Evolutionary conservation across 2,329 filamentous ascomycete species (phyloP), one percentile per base, ranked within the genome.

Genomic region (Diplodia sapinea): DNA sequence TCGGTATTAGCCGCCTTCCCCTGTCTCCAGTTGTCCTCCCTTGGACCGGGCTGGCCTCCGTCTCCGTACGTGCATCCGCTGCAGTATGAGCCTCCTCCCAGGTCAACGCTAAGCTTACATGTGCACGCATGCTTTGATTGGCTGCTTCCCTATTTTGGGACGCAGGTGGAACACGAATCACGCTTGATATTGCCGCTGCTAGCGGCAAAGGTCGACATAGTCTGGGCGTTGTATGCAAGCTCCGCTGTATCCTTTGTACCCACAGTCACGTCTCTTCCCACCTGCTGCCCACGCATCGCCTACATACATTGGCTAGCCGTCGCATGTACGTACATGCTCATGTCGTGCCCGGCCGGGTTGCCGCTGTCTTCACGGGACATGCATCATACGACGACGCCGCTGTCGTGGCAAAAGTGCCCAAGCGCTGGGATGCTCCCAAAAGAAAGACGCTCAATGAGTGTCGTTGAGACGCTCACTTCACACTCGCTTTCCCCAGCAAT

Each of bases 261-360:
- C 33, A 23, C 26, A 40, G n/a, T 11, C 15, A 17, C 40, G 8
- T 49, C 26, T 26, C 26, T 26, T 26, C 26, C 26, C 26, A 26
- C 26, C 26, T 26, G 17, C 20, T 23, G 17, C 43, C 43, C 43
- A 47, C 43, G 17, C 17, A 47, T 20, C 47, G 17, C 9, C 31
- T 17, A 9, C 61, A 40, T 23, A 9, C 9, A n/a, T 12, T 50
- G 23, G 31, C 29, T 20, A 47, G 7, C 12, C 11, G 2, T 31
- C 23, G 13, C 8, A 49, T 38, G 59, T 50, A 51, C 26, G 38
- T 61, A 12, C 11, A 12, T 38, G 31, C 38, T 8, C 59, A 51
- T 63, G 59, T 20, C 13, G 59, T 63, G 59, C 31, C 29, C 20
- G 15, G 59, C 31, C 43, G 47, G 59, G 47, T 63, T 51, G 59